Conservation (phyloP, 352 stramenopile species). For the Globisporangium middletonii region DNA sequence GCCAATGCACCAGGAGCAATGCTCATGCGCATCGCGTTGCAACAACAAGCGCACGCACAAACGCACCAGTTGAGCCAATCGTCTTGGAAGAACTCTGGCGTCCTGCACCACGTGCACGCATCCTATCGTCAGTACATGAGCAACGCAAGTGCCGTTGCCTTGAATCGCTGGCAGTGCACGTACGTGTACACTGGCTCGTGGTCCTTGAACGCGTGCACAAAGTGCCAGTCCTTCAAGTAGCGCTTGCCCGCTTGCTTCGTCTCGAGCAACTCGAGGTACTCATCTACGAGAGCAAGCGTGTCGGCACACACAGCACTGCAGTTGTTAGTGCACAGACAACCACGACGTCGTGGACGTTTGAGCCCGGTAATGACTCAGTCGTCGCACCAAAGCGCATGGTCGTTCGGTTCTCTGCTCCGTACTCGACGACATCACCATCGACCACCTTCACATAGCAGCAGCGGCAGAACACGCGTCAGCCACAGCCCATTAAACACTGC, state of each 20-base stretch:
- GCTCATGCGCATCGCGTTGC: background rate
- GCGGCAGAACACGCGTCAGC: background rate
- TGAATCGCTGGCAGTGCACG: background rate
- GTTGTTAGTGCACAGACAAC: no score
- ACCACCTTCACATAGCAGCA: conserved; percentile 33
- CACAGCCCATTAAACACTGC: background rate
- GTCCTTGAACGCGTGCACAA: conserved; percentile 48
- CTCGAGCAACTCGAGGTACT: conserved; percentile 61
- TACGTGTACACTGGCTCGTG: conserved; percentile 53
- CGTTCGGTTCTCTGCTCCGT: conserved; percentile 46
- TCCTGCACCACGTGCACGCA: conserved; percentile 28
- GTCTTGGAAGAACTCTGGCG: conserved; percentile 81
- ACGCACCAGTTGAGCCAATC: conserved; percentile 89
- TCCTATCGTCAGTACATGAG: background rate
- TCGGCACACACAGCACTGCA: no score
- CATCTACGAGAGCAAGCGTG: conserved; percentile 18
- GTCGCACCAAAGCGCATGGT: conserved; percentile 55
- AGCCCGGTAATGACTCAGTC: background rate
- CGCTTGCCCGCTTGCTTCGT: conserved; percentile 32
- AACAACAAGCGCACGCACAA: background rate
- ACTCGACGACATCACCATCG: conserved; percentile 50
- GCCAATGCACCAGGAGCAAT: background rate
- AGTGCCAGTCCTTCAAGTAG: conserved; percentile 88
- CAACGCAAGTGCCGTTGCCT: background rate
- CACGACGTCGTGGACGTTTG: background rate